Conservation (phyloP, 768 basidiomycete species). For the Hygrocybe punicea region DNA sequence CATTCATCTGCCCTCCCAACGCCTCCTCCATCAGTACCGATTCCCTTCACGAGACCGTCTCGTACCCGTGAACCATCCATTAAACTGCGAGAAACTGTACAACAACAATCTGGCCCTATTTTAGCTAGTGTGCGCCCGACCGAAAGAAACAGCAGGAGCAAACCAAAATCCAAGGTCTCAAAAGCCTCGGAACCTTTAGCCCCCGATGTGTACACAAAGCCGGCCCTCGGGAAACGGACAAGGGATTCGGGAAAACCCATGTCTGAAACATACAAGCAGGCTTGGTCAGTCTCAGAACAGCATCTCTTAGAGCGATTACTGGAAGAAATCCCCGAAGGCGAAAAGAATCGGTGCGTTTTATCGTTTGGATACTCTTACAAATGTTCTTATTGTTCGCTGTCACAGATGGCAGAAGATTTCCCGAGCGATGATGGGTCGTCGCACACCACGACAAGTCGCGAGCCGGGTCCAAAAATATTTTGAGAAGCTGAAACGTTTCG, state of each 20-base stretch:
- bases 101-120: background rate
- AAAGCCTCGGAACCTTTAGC: conserved; percentile 9
- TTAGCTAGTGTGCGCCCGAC: background rate
- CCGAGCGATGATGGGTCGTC: conserved; percentile 68
- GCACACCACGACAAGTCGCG: conserved; percentile 83
- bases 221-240: conserved; percentile 14
- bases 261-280: conserved; percentile 78
- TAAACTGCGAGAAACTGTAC: conserved; percentile 12
- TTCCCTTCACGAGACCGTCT: conserved; percentile 5
- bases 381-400: background rate
- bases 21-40: background rate
- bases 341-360: conserved; percentile 58
- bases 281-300: conserved; percentile 75
- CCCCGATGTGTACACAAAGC: conserved; percentile 1
- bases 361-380: background rate
- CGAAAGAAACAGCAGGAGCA: conserved; percentile 15
- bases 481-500: conserved; percentile 76
- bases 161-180: background rate
- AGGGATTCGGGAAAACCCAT: conserved; percentile 40
- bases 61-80: conserved; percentile 15
- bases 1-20: background rate
- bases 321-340: conserved; percentile 73
- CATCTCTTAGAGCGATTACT: conserved; percentile 70
- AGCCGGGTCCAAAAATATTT: conserved; percentile 88
- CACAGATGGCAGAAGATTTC: conserved; percentile 84